Evolutionary conservation across 768 basidiomycete species (phyloP), one percentile per base, ranked within the genome.

Genomic region (Nidula microcarpa): DNA sequence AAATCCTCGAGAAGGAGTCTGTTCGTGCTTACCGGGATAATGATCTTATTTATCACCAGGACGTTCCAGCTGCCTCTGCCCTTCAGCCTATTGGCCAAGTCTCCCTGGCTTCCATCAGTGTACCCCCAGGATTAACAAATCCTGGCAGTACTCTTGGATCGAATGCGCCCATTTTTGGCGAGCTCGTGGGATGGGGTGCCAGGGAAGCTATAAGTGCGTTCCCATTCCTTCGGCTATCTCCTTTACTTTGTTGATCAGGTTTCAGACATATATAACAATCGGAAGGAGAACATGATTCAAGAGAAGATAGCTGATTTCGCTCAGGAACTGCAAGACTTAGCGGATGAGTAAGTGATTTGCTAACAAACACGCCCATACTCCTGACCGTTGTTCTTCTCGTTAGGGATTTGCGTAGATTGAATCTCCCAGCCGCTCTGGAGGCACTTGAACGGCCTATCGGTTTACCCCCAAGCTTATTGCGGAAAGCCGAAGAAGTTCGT

Each of bases 11-110:
- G 58, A 83, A 80, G 49, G 80, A 84, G 52, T 67, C 89, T 34
- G 68, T 74, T 4, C 81, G 91, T 11, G 91, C 95, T 0, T 82
- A 87, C 57, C 82, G 92, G 33, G 96, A 98, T 67, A 99, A 99
- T 65, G 90, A 96, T 67, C 74, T 97, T 6, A 97, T 99, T 37
- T 99, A 98, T 70, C 93, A 97, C 59, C 80, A 91, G 49, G 87
- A 91, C 52, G 76, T 96, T 1, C 94, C 95, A 1, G 74, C 93
- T 0, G 60, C 80, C 4, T 82, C 87, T 2, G 78, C 86, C 13
- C 79, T 97, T 6, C 71, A 85, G 0, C 64, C 78, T 0, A 84
- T 98, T 48, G 72, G 75, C 33, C 83, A 83, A 36, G 82, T 84
- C 2, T 69, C 80, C 8, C 80, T 98, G 63, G 89, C 85, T 34